phyloP scores from a whole-genome alignment of 176 grass and related monocot species.

The Dactylis glomerata region DNA sequence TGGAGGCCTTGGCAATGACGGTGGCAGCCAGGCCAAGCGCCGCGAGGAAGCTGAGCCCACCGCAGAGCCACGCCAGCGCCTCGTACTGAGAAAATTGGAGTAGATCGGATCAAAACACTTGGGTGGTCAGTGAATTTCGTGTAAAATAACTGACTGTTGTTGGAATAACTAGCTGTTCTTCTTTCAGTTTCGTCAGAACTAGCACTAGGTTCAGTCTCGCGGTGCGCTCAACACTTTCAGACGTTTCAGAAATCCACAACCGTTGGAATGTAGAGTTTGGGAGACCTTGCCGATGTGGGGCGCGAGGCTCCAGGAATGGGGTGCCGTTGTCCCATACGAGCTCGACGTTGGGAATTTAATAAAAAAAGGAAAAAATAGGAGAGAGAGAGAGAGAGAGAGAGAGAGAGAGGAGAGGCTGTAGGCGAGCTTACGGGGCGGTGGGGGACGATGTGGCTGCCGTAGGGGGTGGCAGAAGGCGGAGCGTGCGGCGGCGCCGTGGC shows the following conservation, averaged over 20 bases:
- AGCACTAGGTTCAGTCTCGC: too few relatives aligned
- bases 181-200: too few relatives aligned
- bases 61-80: slow-evolving; percentile 75
- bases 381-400: background rate
- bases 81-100: slow-evolving; percentile 49
- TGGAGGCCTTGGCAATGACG: slow-evolving; percentile 79
- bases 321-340: slow-evolving; percentile 77
- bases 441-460: slow-evolving; percentile 72
- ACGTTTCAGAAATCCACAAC: too few relatives aligned
- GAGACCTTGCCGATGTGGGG: slow-evolving; percentile 73
- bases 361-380: too few relatives aligned
- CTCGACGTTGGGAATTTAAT: too few relatives aligned
- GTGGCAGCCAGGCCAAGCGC: slow-evolving; percentile 42
- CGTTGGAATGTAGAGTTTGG: background rate
- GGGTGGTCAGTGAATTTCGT: too few relatives aligned
- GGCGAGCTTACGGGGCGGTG: slow-evolving; percentile 48
- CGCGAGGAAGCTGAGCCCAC: slow-evolving; percentile 75
- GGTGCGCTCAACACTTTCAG: too few relatives aligned
- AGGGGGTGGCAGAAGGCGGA: slow-evolving; percentile 54
- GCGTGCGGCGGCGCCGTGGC: slow-evolving; percentile 44
- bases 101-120: background rate
- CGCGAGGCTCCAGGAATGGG: slow-evolving; percentile 61
- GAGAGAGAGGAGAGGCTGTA: background rate
- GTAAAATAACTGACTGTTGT: too few relatives aligned
- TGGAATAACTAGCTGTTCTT: too few relatives aligned